phyloP scores from a whole-genome alignment of 768 basidiomycete species.

The Kwoniella botswanensis region DNA sequence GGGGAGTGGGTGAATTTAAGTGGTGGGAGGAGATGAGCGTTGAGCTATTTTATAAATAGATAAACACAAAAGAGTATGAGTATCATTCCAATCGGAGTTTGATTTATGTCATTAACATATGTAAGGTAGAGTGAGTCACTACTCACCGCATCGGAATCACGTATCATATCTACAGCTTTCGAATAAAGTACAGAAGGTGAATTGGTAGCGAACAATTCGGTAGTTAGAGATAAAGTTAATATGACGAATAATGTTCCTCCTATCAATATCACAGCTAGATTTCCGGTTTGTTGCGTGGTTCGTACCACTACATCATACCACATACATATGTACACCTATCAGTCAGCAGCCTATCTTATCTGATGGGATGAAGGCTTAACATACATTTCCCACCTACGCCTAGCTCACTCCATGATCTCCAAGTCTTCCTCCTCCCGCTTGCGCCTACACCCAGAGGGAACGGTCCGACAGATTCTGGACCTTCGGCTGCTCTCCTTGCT shows the following conservation, averaged over 20 bases:
- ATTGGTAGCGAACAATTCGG: conserved; percentile 57
- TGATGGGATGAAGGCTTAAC: conserved; percentile 8
- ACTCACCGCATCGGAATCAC: conserved; percentile 53
- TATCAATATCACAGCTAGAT: conserved; percentile 53
- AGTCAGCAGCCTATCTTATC: no score
- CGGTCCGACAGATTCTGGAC: conserved; percentile 45
- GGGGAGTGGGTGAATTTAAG: conserved; percentile 57
- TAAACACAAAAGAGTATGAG: background rate
- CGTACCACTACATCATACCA: conserved; percentile 39
- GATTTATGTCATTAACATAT: no score
- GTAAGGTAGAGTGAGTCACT: background rate
- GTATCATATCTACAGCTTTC: conserved; percentile 55
- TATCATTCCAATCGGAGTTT: no score
- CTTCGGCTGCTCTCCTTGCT: conserved; percentile 23
- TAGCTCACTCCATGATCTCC: conserved; percentile 54
- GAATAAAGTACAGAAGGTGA: conserved; percentile 56
- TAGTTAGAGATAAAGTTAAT: conserved; percentile 52
- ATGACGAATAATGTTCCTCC: conserved; percentile 55
- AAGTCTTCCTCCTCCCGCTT: conserved; percentile 49
- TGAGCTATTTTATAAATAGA: conserved; percentile 38
- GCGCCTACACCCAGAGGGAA: conserved; percentile 56
- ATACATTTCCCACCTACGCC: conserved; percentile 54
- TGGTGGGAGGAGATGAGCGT: conserved; percentile 55
- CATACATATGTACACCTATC: no score
- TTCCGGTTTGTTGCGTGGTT: conserved; percentile 55